These are phyloP conservation scores for Debaryomyces castellii DNA, from an alignment of 805 yeast genomes.

Conservation along the genomic window DNA sequence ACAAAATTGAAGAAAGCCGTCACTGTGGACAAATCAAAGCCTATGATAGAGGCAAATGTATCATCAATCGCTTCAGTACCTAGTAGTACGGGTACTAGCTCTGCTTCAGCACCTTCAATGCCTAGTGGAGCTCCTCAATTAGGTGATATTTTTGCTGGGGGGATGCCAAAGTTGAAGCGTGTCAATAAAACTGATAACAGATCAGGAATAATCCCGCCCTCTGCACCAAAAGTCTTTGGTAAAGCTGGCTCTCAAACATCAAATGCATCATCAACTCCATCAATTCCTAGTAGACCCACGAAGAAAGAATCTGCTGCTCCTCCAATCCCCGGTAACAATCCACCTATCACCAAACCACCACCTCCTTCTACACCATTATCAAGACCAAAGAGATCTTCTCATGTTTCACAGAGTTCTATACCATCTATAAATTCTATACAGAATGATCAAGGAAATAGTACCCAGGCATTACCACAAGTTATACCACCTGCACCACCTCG, in stretches of 20 bases:
- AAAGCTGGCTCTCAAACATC: not conserved
- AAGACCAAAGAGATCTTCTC: conserved; percentile 19
- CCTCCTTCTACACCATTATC: conserved; percentile 24
- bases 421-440: not conserved
- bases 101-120: conserved; percentile 21
- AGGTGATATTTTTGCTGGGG: conserved; percentile 75
- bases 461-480: not conserved
- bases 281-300: conserved; percentile 3
- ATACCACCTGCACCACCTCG: conserved; percentile 8
- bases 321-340: conserved; percentile 7
- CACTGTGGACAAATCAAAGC: conserved; percentile 51
- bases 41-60: conserved; percentile 49
- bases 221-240: conserved; percentile 14
- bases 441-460: not conserved
- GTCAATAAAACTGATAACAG: conserved; percentile 33
- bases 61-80: conserved; percentile 25
- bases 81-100: conserved; percentile 17
- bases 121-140: conserved; percentile 47
- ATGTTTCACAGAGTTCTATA: not conserved
- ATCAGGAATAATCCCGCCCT: conserved; percentile 31
- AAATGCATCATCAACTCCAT: conserved; percentile 18
- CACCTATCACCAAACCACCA: conserved; percentile 12
- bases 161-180: conserved; percentile 67
- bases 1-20: conserved; percentile 40
- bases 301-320: conserved; percentile 7